A percentile compares a stretch with the other conserved stretches of the same genome.
These are phyloP conservation scores for Oryza glaberrima DNA, from an alignment of 176 grass and related monocot species.

Conservation along the genomic window DNA sequence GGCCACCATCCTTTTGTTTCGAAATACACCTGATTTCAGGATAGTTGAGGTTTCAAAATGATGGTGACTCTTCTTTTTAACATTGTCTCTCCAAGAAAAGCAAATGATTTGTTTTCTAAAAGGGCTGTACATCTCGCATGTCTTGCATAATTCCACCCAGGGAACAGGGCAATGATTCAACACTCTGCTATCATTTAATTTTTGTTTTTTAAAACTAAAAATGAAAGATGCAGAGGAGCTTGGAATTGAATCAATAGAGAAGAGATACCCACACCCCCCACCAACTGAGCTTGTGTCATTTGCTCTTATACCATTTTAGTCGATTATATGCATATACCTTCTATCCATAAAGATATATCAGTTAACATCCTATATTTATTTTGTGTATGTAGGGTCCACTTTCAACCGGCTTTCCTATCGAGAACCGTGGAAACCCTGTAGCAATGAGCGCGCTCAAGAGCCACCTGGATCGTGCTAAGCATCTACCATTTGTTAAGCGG, in stretches of 20 bases:
- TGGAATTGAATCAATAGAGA: neutral
- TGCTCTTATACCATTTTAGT: neutral
- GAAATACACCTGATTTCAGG: neutral
- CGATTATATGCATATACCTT: neutral
- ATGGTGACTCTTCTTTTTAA: neutral
- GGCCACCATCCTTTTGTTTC: neutral
- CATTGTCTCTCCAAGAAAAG: neutral
- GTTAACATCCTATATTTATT: neutral
- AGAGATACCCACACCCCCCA: neutral
- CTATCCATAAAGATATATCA: neutral
- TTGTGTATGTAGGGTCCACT: constrained; percentile 64
- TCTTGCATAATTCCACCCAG: neutral
- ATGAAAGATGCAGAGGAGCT: neutral
- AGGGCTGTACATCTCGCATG: neutral
- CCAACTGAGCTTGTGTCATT: neutral
- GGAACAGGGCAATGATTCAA: constrained; percentile 1
- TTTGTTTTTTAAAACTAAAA: neutral
- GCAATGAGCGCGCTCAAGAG: constrained; percentile 51
- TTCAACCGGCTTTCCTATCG: constrained; percentile 65
- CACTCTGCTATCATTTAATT: neutral
- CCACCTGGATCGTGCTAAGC: constrained; percentile 70
- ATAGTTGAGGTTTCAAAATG: neutral
- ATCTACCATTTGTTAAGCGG: constrained; percentile 74
- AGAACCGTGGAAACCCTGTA: constrained; percentile 62
- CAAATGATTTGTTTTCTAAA: neutral